Evolutionary conservation across 2,329 filamentous ascomycete genomes (phyloP).

Genomic region (Juglanconis juglandina): DNA sequence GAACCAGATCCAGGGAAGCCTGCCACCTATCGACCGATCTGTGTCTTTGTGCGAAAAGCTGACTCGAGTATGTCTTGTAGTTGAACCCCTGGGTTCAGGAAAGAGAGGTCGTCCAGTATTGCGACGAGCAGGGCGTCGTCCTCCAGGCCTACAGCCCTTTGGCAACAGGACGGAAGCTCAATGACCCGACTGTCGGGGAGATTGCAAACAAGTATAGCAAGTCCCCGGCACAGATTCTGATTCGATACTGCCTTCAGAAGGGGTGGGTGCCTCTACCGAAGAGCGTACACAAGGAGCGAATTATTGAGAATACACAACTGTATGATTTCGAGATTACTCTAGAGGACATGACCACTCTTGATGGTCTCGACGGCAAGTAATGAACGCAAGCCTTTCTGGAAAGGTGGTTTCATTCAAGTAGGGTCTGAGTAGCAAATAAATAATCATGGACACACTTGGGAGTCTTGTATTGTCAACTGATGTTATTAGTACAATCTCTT

Average conservation of each 20-base stretch:
- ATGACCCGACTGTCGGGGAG: conserved; percentile 54
- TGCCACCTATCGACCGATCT: too few species aligned
- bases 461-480: too few species aligned
- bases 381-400: not conserved
- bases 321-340: conserved; percentile 56
- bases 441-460: too few species aligned
- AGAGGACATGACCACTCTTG: conserved; percentile 49
- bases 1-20: conserved; percentile 10
- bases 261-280: conserved; percentile 66
- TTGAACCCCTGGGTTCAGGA: conserved; percentile 67
- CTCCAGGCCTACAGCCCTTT: conserved; percentile 52
- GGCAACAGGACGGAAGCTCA: conserved; percentile 58
- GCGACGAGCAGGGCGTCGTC: conserved; percentile 45
- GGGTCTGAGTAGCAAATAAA: too few species aligned
- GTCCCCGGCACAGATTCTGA: conserved; percentile 61
- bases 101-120: conserved; percentile 55
- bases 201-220: conserved; percentile 59
- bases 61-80: conserved; percentile 10
- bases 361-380: conserved; percentile 6
- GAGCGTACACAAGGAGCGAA: conserved; percentile 57
- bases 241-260: conserved; percentile 70
- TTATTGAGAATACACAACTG: conserved; percentile 58
- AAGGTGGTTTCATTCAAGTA: not conserved
- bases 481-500: too few species aligned
- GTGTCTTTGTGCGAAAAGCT: too few species aligned